Conservation (phyloP, 108 stramenopile genomes). For the Mediolabrus comicus region DNA sequence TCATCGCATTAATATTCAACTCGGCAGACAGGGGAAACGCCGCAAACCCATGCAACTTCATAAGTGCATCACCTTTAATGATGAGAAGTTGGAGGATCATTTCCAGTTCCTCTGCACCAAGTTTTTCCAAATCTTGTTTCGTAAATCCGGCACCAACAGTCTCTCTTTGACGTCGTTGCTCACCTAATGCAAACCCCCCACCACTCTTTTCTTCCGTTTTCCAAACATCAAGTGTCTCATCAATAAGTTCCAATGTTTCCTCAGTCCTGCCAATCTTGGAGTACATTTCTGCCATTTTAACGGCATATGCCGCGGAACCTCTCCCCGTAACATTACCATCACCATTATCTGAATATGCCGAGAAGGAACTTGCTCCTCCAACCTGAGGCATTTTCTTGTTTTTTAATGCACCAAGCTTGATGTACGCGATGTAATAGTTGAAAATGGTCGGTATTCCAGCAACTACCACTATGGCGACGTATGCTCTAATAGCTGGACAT, state of each 20-base stretch:
- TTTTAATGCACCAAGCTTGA: conserved; percentile 8
- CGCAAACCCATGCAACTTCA: conserved; percentile 15
- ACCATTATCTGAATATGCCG: not conserved
- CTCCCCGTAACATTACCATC: conserved; percentile 2
- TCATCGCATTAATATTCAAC: conserved; percentile 26
- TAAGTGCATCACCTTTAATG: conserved; percentile 24
- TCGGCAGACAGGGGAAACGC: conserved; percentile 23
- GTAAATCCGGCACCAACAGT: conserved; percentile 33
- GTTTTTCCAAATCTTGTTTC: conserved; percentile 17
- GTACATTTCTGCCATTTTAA: conserved; percentile 43
- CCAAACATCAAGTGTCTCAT: conserved; percentile 26
- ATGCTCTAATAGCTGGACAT: conserved; percentile 7
- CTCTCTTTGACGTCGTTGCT: conserved; percentile 10
- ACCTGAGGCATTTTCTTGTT: not conserved
- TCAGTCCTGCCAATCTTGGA: conserved; percentile 26
- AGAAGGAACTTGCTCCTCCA: not conserved
- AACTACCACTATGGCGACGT: conserved; percentile 16
- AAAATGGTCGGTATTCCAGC: conserved; percentile 13
- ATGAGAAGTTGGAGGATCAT: conserved; percentile 24
- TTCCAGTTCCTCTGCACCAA: conserved; percentile 30
- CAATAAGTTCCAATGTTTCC: conserved; percentile 21
- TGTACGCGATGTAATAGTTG: conserved; percentile 14
- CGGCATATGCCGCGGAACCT: conserved; percentile 24
- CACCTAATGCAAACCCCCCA: conserved; percentile 4
- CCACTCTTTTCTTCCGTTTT: conserved; percentile 2